phyloP scores from a whole-genome alignment of 2,329 filamentous ascomycete genomes.

The Colletotrichum aenigma region DNA sequence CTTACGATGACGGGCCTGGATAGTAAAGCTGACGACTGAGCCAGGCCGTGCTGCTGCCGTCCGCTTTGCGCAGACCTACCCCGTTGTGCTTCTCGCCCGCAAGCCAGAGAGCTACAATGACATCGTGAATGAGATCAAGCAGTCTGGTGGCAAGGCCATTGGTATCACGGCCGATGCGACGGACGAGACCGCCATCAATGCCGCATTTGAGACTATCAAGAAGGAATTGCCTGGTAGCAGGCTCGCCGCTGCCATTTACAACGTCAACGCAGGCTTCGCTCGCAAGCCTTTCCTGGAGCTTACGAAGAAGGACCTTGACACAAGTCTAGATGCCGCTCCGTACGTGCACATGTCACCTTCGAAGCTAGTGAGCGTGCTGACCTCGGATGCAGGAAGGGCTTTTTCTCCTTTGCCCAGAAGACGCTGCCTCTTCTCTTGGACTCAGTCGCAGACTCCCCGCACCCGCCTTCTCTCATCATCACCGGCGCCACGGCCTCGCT shows the following conservation, averaged over 20 bases:
- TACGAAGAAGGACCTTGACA: slow-evolving; percentile 53
- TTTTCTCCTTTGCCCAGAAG: slow-evolving; percentile 77
- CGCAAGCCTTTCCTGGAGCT: slow-evolving; percentile 64
- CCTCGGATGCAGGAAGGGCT: slow-evolving; percentile 53
- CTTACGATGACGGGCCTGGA: slow-evolving; percentile 56
- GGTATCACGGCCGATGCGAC: slow-evolving; percentile 72
- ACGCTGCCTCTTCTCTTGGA: slow-evolving; percentile 73
- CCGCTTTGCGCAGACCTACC: slow-evolving; percentile 68
- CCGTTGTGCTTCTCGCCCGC: slow-evolving; percentile 77
- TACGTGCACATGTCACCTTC: slow-evolving; percentile 36
- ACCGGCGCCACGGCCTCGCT: slow-evolving; percentile 86
- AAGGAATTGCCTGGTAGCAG: slow-evolving; percentile 59
- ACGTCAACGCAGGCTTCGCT: slow-evolving; percentile 60
- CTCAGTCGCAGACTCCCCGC: slow-evolving; percentile 54
- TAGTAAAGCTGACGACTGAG: slow-evolving; percentile 54
- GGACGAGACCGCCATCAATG: slow-evolving; percentile 34
- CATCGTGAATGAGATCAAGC: slow-evolving; percentile 73
- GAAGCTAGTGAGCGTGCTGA: background rate
- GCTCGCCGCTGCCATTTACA: slow-evolving; percentile 72
- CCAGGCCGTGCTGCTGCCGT: slow-evolving; percentile 54
- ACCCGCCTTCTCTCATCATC: slow-evolving; percentile 82
- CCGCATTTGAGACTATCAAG: slow-evolving; percentile 67
- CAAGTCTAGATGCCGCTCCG: slow-evolving; percentile 51
- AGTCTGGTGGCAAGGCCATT: slow-evolving; percentile 69
- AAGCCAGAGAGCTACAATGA: slow-evolving; percentile 66